phyloP scores from a whole-genome alignment of 2,329 filamentous ascomycete genomes.

The Fusarium secorum region DNA sequence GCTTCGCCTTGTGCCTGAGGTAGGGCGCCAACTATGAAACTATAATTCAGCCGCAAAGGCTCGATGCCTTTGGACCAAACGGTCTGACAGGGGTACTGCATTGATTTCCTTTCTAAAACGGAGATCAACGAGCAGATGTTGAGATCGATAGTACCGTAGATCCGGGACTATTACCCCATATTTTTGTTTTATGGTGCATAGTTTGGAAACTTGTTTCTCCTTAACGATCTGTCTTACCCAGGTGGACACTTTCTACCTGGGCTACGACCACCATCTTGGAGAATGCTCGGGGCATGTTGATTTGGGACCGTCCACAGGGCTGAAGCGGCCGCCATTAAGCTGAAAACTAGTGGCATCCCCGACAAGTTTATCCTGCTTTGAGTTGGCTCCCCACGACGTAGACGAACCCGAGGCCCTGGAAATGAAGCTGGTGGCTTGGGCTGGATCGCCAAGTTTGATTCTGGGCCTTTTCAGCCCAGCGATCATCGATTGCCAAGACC shows the following conservation, averaged over 20 bases:
- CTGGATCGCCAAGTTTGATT: neutral
- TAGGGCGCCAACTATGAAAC: slow-evolving; percentile 13
- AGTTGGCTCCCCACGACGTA: neutral
- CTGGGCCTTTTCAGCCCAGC: neutral
- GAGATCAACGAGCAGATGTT: neutral
- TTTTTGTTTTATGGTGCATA: neutral
- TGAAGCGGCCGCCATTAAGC: neutral
- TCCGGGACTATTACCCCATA: neutral
- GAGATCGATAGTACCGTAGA: neutral
- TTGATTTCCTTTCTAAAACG: slow-evolving; percentile 10
- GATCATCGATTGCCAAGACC: neutral
- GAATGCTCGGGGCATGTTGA: accelerated
- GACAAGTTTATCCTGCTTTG: neutral
- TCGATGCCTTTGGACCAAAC: neutral
- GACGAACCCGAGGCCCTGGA: neutral
- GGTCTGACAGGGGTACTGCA: neutral
- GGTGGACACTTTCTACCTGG: neutral
- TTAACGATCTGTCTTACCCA: neutral
- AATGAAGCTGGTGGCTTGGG: slow-evolving; percentile 14
- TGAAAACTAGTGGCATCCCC: neutral
- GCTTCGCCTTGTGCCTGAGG: slow-evolving; percentile 15
- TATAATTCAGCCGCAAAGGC: slow-evolving; percentile 18
- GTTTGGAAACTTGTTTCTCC: neutral
- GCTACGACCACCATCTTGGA: accelerated
- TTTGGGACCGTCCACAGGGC: neutral